Percentiles rank a stretch among this genome's conserved stretches.
Evolutionary conservation across 768 basidiomycete genomes (phyloP).

Genomic region (Rhodosporidiobolus odoratus): DNA sequence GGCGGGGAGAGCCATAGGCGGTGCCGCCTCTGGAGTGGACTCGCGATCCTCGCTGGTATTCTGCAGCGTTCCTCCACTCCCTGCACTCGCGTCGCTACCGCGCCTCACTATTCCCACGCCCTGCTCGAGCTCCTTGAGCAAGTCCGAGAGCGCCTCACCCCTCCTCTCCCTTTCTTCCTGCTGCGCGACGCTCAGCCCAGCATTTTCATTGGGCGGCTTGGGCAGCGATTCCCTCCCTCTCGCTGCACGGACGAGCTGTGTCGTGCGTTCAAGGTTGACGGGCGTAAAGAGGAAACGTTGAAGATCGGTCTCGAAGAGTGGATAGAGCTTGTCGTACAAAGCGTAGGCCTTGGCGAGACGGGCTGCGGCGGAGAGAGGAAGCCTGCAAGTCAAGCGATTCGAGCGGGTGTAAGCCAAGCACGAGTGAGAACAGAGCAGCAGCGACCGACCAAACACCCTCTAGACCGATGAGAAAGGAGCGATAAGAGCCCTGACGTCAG

Average conservation of each 20-base stretch:
- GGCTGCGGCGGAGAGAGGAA: constrained; percentile 12
- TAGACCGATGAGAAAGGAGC: neutral
- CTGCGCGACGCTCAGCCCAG: neutral
- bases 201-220: neutral
- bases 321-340: constrained; percentile 14
- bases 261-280: constrained; percentile 13
- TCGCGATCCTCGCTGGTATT: too few species aligned
- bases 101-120: neutral
- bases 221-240: neutral
- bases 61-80: too few species aligned
- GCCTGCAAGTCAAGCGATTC: neutral
- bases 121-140: neutral
- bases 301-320: constrained; percentile 21
- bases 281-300: constrained; percentile 1
- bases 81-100: neutral
- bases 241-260: constrained; percentile 15
- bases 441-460: constrained; percentile 31
- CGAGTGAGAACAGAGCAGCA: neutral
- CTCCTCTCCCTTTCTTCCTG: neutral
- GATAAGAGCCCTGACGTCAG: neutral
- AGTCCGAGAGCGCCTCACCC: neutral
- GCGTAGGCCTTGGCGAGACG: constrained; percentile 1
- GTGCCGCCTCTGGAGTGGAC: too few species aligned
- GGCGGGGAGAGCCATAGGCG: too few species aligned
- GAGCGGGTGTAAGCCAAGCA: neutral